Percentiles rank a stretch among this genome's conserved stretches.
Conservation (phyloP, 2,329 filamentous ascomycete genomes). For the Xylariaceae sp. region DNA sequence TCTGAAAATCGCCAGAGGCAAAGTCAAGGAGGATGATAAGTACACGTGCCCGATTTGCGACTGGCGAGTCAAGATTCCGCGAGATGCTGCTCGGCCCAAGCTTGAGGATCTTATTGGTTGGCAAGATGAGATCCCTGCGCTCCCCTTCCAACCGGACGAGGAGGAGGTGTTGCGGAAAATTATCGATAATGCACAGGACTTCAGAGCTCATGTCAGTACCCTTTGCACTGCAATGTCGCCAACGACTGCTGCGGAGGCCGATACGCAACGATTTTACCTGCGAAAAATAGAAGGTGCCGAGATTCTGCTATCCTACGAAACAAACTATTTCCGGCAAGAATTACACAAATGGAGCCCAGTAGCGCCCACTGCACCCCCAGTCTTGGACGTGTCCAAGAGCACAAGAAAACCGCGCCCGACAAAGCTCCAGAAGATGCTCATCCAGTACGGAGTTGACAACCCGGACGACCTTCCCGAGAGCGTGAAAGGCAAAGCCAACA, state of each 20-base stretch:
- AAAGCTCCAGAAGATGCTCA: constrained; percentile 93
- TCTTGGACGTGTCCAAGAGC: constrained; percentile 81
- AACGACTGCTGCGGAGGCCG: constrained; percentile 79
- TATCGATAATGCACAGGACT: constrained; percentile 77
- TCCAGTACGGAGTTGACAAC: constrained; percentile 81
- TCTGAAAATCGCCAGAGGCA: constrained; percentile 93
- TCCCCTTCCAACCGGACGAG: constrained; percentile 96
- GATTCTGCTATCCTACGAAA: constrained; percentile 84
- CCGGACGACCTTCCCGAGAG: constrained; percentile 85
- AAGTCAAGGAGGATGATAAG: constrained; percentile 97
- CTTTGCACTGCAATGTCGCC: constrained; percentile 74
- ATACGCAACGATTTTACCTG: constrained; percentile 88
- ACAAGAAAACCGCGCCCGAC: constrained; percentile 94
- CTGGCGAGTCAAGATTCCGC: constrained; percentile 93
- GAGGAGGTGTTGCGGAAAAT: constrained; percentile 83
- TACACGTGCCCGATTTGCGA: constrained; percentile 98
- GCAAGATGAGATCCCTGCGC: constrained; percentile 72
- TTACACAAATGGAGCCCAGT: constrained; percentile 93
- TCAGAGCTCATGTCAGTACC: constrained; percentile 74
- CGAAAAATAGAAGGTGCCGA: constrained; percentile 97
- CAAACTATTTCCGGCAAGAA: constrained; percentile 96
- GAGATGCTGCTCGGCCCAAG: constrained; percentile 92
- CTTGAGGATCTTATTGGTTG: constrained; percentile 82
- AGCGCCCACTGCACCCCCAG: constrained; percentile 77
- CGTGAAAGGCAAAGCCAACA: constrained; percentile 73